Percentiles rank a stretch among this genome's conserved stretches.
phyloP scores from a whole-genome alignment of 2,329 filamentous ascomycete genomes.

The Talaromyces marneffei region DNA sequence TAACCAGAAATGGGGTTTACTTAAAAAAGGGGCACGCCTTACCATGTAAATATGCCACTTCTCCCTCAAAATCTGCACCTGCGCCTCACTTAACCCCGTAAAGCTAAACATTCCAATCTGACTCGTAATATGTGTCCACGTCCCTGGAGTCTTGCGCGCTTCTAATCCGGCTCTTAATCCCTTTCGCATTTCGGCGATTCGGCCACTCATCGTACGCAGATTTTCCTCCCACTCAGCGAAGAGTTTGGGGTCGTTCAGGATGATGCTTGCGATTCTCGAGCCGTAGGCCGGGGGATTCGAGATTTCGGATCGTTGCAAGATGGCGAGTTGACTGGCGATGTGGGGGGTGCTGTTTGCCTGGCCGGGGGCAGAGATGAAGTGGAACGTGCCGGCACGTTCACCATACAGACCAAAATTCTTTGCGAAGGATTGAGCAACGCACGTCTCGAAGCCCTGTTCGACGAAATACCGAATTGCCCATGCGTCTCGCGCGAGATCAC shows the following conservation, averaged over 20 bases:
- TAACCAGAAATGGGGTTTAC: no score
- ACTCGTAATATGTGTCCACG: constrained; percentile 96
- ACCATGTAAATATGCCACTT: constrained; percentile 50
- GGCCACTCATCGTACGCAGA: constrained; percentile 85
- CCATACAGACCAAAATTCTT: constrained; percentile 81
- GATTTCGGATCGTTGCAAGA: constrained; percentile 95
- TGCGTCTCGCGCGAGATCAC: constrained; percentile 75
- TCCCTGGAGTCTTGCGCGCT: constrained; percentile 68
- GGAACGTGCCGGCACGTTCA: constrained; percentile 92
- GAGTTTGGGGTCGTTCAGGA: constrained; percentile 75
- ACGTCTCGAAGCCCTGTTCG: constrained; percentile 74
- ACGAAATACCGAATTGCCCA: constrained; percentile 94
- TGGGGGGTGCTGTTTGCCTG: constrained; percentile 56
- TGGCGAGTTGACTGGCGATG: constrained; percentile 81
- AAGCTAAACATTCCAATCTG: constrained; percentile 99
- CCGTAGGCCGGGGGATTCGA: constrained; percentile 95
- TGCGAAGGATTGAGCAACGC: constrained; percentile 56
- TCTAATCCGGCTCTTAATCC: constrained; percentile 74
- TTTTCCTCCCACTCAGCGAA: constrained; percentile 93
- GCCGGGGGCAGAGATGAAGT: constrained; percentile 73
- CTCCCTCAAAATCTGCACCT: constrained; percentile 43
- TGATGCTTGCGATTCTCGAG: constrained; percentile 74
- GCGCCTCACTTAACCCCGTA: constrained; percentile 46
- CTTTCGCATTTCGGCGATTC: constrained; percentile 87
- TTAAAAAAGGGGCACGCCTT: constrained; percentile 19